Percentiles rank a stretch among this genome's conserved stretches.
phyloP scores from a whole-genome alignment of 1,284 basidiomycete species.

The Apiotrichum domesticum region DNA sequence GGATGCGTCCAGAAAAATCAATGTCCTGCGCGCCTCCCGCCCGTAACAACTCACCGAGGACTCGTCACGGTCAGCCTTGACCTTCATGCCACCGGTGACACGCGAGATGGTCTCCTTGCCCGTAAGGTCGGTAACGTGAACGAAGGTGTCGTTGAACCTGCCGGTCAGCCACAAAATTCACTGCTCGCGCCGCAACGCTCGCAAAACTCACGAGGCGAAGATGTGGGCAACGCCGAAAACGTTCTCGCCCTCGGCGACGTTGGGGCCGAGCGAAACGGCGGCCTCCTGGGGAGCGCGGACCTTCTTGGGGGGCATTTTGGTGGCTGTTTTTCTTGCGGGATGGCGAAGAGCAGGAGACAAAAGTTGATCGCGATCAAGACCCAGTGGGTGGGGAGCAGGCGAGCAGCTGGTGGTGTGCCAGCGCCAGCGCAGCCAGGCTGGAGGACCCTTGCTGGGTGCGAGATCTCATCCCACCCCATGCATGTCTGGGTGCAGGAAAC shows the following conservation, averaged over 20 bases:
- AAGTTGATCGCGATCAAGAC: neutral
- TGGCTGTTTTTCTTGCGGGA: neutral
- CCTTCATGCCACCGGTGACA: conserved; percentile 99
- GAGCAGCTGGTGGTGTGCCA: too few relatives aligned
- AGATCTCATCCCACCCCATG: too few relatives aligned
- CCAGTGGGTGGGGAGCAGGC: too few relatives aligned
- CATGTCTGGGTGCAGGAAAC: too few relatives aligned
- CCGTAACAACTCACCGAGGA: conserved; percentile 55
- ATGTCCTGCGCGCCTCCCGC: too few relatives aligned
- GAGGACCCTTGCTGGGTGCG: too few relatives aligned
- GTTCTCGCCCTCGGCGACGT: conserved; percentile 89
- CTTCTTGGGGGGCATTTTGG: conserved; percentile 45
- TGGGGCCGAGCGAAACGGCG: conserved; percentile 82
- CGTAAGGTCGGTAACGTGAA: conserved; percentile 97
- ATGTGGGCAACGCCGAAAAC: conserved; percentile 96
- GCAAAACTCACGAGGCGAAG: conserved; percentile 62
- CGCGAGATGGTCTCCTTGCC: conserved; percentile 98
- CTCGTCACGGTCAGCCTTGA: conserved; percentile 99
- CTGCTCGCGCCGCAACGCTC: neutral
- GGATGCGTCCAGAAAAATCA: too few relatives aligned
- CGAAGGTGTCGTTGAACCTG: conserved; percentile 97
- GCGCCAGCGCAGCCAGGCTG: too few relatives aligned
- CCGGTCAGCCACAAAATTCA: neutral
- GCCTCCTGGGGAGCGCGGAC: conserved; percentile 60
- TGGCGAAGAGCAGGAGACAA: neutral